Evolutionary conservation across 2,329 filamentous ascomycete species (phyloP), one percentile per base, ranked within the genome.

Genomic region (Clarireedia hainanense): DNA sequence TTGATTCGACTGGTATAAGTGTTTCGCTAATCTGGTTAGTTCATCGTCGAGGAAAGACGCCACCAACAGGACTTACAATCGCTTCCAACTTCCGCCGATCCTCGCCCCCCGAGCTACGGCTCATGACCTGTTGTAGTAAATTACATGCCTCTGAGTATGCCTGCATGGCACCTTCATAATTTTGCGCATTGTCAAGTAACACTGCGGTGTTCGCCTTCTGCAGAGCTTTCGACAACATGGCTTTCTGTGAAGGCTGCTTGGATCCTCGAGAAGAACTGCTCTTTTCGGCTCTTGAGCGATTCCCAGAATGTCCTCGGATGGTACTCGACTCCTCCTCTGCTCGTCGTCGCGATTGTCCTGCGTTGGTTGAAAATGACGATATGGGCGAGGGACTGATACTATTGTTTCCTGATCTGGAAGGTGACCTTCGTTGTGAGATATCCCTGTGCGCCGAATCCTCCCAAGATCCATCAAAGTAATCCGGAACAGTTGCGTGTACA

Each of bases 171-270:
- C 89, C 91, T 69, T 92, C 89, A 60, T 94, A 92, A 67, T 97
- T 96, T 66, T 94, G 89, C 14, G 90, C 91, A 79, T 96, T 97
- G 73, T 99, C 94, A 42, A 99, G 80, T 63, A 96, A 81, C 26
- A 99, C 94, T 23, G 94, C 94, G 12, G 89, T 92, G 68, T 99
- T 96, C 50, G 94, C 94, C 73, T 96, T 96, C 69, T 95, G 88
- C 54, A 99, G 75, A 0, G 94, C 94, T 64, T 88, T 89, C n/a
- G 92, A 96, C 37, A 99, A 79, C 91, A 97, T 97, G 10, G 86
- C 88, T 75, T 96, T 97, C 70, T 97, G 88, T 1, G 88, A 90
- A 14, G 82, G 81, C n/a, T 73, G 73, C 59, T 77, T 72, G 66
- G 64, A 65, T 47, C 61, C 62, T 47, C 63, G 63, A 37, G 70